These are phyloP conservation scores for Neoconidiobolus thromboides DNA, from an alignment of 371 early-diverging fungal species.

Conservation along the genomic window DNA sequence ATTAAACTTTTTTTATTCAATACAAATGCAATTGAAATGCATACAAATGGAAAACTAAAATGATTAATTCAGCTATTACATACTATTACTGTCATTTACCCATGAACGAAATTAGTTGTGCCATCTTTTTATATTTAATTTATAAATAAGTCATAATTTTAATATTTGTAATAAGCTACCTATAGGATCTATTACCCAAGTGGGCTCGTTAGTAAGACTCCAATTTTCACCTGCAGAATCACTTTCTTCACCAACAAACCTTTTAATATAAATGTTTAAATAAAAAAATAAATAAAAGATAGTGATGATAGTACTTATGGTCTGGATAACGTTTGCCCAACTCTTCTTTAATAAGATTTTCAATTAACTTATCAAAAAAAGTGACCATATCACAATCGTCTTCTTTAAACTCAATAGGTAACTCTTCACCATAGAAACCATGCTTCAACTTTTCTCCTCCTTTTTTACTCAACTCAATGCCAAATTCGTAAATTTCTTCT, in stretches of 20 bases:
- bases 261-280: constrained; percentile 5
- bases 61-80: not conserved
- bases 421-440: not conserved
- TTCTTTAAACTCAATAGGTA: constrained; percentile 19
- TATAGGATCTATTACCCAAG: constrained; percentile 87
- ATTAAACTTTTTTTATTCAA: constrained; percentile 50
- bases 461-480: no score
- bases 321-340: constrained; percentile 34
- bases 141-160: not conserved
- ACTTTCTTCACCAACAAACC: constrained; percentile 76
- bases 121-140: constrained; percentile 28
- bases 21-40: constrained; percentile 66
- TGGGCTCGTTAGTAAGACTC: constrained; percentile 46
- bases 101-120: constrained; percentile 81
- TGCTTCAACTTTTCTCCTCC: no score
- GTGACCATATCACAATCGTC: constrained; percentile 73
- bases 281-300: not conserved
- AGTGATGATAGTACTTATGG: constrained; percentile 28
- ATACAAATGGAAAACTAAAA: constrained; percentile 58
- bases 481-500: no score
- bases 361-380: constrained; percentile 61
- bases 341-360: constrained; percentile 36
- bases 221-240: constrained; percentile 36
- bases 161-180: constrained; percentile 16
- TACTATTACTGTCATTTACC: constrained; percentile 13